phyloP scores from a whole-genome alignment of 495 filamentous ascomycete species.

The Rhizodiscina lignyota region DNA sequence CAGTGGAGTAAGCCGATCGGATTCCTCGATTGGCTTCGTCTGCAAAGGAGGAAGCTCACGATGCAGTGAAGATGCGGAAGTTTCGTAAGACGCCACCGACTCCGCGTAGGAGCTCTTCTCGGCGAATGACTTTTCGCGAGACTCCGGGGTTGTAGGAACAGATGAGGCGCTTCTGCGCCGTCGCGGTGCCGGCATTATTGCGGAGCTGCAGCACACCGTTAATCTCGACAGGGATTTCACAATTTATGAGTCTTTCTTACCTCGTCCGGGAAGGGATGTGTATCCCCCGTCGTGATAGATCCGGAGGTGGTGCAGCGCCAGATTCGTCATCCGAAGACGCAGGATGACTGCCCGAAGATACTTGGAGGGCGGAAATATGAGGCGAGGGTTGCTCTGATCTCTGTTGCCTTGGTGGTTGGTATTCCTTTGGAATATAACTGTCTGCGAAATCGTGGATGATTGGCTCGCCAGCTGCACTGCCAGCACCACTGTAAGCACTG shows the following conservation, averaged over 20 bases:
- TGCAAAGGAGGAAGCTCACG: constrained; percentile 21
- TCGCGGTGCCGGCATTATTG: too few species aligned
- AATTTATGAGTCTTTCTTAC: constrained; percentile 9
- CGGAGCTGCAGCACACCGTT: too few species aligned
- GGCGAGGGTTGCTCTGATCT: too few species aligned
- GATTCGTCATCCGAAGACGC: constrained; percentile 11
- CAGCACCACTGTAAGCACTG: too few species aligned
- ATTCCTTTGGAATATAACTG: constrained; percentile 6
- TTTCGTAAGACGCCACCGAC: constrained; percentile 22
- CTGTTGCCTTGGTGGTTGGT: too few species aligned
- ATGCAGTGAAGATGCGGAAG: constrained; percentile 18
- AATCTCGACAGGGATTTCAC: too few species aligned
- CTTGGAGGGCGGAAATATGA: too few species aligned
- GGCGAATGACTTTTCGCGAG: constrained; percentile 10
- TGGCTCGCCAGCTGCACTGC: too few species aligned
- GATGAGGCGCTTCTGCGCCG: constrained; percentile 7
- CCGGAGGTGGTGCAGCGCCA: constrained; percentile 8
- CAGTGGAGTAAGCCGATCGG: constrained; percentile 32
- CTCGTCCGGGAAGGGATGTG: constrained; percentile 19
- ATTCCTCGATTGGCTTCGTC: constrained; percentile 24
- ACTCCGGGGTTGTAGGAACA: constrained; percentile 10
- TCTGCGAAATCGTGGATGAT: neutral
- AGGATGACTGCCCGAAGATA: too few species aligned
- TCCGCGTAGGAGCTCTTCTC: constrained; percentile 16
- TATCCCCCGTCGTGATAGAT: constrained; percentile 16